phyloP scores from a whole-genome alignment of 2,329 filamentous ascomycete species.

The Colletotrichum phormii region DNA sequence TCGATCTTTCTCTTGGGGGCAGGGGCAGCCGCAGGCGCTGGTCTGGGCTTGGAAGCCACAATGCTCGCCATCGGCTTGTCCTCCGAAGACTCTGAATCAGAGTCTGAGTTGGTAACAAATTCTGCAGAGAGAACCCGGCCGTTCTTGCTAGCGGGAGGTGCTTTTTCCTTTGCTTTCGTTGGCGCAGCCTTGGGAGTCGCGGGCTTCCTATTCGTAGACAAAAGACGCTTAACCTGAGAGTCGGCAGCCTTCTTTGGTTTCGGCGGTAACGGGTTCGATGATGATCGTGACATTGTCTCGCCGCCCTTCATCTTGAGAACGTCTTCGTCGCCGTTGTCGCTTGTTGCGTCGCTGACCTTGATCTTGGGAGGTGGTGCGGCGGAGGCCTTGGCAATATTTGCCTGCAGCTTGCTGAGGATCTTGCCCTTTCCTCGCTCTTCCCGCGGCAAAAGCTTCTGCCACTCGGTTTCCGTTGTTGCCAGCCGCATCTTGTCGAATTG shows the following conservation, averaged over 20 bases:
- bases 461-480: constrained; percentile 66
- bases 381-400: constrained; percentile 63
- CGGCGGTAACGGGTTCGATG: constrained; percentile 60
- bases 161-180: constrained; percentile 56
- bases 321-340: constrained; percentile 49
- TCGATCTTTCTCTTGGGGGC: constrained; percentile 46
- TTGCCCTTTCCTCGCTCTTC: constrained; percentile 71
- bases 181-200: constrained; percentile 50
- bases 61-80: constrained; percentile 57
- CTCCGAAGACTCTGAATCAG: constrained; percentile 67
- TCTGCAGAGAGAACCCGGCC: constrained; percentile 65
- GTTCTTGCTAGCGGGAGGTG: constrained; percentile 50
- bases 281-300: constrained; percentile 61
- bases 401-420: constrained; percentile 71
- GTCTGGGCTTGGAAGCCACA: constrained; percentile 45
- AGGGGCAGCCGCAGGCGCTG: constrained; percentile 38
- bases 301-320: constrained; percentile 48
- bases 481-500: constrained; percentile 70
- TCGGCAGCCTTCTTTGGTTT: constrained; percentile 70
- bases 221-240: constrained; percentile 66
- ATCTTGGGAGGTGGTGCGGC: constrained; percentile 59
- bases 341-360: constrained; percentile 54
- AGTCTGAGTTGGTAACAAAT: constrained; percentile 67
- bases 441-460: constrained; percentile 70
- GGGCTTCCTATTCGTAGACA: constrained; percentile 50